Percentiles rank a stretch among this genome's conserved stretches.
phyloP scores from a whole-genome alignment of 2,329 filamentous ascomycete genomes.

The Graphilbum fragrans region DNA sequence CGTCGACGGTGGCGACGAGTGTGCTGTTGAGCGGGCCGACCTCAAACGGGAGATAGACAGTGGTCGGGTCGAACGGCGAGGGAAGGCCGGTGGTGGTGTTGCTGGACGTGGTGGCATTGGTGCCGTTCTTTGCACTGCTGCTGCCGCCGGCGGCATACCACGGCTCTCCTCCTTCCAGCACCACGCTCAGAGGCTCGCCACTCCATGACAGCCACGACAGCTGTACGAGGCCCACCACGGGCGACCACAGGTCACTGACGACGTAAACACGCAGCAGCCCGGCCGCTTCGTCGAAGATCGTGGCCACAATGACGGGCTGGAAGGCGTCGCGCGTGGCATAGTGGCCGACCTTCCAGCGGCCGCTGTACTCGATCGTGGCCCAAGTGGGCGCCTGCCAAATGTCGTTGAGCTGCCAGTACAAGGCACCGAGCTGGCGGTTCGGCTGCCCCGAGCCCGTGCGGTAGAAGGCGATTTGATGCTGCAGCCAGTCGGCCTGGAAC shows the following conservation, averaged over 20 bases:
- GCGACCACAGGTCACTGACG: slow-evolving; percentile 44
- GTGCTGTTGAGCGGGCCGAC: slow-evolving; percentile 42
- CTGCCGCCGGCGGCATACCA: background rate
- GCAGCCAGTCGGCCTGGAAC: slow-evolving; percentile 53
- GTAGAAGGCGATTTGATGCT: slow-evolving; percentile 48
- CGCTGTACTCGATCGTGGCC: slow-evolving; percentile 51
- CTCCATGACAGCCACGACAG: slow-evolving; percentile 39
- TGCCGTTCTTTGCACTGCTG: background rate
- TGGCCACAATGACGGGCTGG: slow-evolving; percentile 44
- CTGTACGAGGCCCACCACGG: slow-evolving; percentile 29
- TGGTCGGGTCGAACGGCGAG: too few species aligned
- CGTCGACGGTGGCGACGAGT: slow-evolving; percentile 11
- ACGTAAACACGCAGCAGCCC: slow-evolving; percentile 40
- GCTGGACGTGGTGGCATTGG: background rate
- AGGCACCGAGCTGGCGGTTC: slow-evolving; percentile 43
- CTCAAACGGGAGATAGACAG: slow-evolving; percentile 20
- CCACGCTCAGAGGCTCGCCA: slow-evolving; percentile 24
- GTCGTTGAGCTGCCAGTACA: slow-evolving; percentile 57
- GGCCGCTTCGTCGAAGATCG: slow-evolving; percentile 38
- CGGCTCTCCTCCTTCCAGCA: background rate
- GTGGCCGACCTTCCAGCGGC: slow-evolving; percentile 50
- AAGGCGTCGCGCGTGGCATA: slow-evolving; percentile 46
- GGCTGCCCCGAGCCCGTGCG: slow-evolving; percentile 43
- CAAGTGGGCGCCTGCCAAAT: slow-evolving; percentile 53
- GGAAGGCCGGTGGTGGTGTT: too few species aligned